A percentile compares a stretch with the other conserved stretches of the same genome.
phyloP scores from a whole-genome alignment of 495 filamentous ascomycete species.

The Sordaria brevicollis region DNA sequence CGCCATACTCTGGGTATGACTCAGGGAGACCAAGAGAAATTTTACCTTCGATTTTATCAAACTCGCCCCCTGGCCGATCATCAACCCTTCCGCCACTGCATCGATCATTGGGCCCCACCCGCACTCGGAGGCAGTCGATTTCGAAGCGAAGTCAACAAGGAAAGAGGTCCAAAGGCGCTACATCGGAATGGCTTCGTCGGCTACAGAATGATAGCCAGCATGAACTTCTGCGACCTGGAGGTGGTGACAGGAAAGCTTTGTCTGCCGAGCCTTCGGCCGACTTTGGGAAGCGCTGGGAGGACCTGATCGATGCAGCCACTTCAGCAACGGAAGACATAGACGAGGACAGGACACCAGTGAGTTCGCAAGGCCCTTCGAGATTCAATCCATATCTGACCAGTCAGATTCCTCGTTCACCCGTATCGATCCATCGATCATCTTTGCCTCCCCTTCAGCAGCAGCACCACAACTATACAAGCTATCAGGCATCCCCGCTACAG shows the following conservation, averaged over 20 bases:
- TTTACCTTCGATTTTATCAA: slow-evolving; percentile 68
- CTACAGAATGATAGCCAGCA: slow-evolving; percentile 32
- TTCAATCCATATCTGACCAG: slow-evolving; percentile 29
- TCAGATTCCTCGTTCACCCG: slow-evolving; percentile 59
- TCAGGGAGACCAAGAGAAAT: slow-evolving; percentile 54
- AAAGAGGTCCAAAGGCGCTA: slow-evolving; percentile 54
- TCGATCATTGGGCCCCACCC: slow-evolving; percentile 45
- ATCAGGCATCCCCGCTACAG: slow-evolving; percentile 78
- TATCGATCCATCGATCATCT: slow-evolving; percentile 61
- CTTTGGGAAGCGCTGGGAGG: slow-evolving; percentile 86
- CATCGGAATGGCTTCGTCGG: slow-evolving; percentile 38
- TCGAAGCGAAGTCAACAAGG: slow-evolving; percentile 71
- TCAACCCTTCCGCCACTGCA: slow-evolving; percentile 78
- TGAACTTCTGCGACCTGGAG: slow-evolving; percentile 51
- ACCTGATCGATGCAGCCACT: slow-evolving; percentile 76
- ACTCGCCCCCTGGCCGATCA: slow-evolving; percentile 76
- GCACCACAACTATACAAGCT: slow-evolving; percentile 52
- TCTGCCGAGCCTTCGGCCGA: slow-evolving; percentile 73
- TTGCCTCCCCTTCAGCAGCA: slow-evolving; percentile 58
- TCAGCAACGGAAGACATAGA: slow-evolving; percentile 90
- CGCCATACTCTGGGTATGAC: slow-evolving; percentile 53
- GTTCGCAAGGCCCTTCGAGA: slow-evolving; percentile 27
- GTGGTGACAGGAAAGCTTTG: slow-evolving; percentile 67
- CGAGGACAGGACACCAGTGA: slow-evolving; percentile 70
- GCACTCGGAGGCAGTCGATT: slow-evolving; percentile 77